Percentiles rank a stretch among this genome's conserved stretches.
phyloP scores from a whole-genome alignment of 768 basidiomycete genomes.

The Xerocomellus amylosporus region DNA sequence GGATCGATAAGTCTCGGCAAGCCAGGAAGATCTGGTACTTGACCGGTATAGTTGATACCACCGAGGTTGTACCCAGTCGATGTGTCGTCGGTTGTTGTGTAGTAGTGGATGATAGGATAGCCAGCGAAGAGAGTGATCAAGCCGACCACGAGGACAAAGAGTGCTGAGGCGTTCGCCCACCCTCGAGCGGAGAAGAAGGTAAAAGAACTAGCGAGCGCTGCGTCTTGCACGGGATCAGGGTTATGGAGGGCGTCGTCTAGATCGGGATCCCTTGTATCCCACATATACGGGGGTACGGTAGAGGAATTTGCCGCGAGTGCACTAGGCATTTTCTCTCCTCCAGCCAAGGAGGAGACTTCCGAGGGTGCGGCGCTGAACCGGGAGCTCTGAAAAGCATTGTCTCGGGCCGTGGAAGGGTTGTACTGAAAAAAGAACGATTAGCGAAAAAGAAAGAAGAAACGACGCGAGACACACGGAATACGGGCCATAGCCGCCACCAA shows the following conservation, averaged over 20 bases:
- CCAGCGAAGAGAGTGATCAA: conserved; percentile 82
- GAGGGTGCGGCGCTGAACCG: conserved; percentile 59
- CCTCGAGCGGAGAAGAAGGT: conserved; percentile 80
- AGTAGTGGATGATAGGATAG: conserved; percentile 77
- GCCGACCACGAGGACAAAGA: conserved; percentile 64
- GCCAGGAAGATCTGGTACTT: conserved; percentile 73
- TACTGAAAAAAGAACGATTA: conserved; percentile 41
- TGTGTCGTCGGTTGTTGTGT: conserved; percentile 27
- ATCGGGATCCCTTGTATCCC: conserved; percentile 80
- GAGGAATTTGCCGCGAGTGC: conserved; percentile 45
- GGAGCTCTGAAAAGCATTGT: conserved; percentile 45
- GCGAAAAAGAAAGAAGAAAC: not conserved
- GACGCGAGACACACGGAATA: conserved; percentile 61
- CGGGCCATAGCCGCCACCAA: conserved; percentile 81
- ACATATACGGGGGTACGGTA: conserved; percentile 68
- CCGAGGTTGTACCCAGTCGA: conserved; percentile 79
- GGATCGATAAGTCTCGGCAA: conserved; percentile 71
- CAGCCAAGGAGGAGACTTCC: conserved; percentile 39
- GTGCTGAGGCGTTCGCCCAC: conserved; percentile 73
- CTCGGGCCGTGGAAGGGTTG: conserved; percentile 45
- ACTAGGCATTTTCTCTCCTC: conserved; percentile 35
- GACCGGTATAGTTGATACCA: conserved; percentile 76
- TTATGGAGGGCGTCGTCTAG: conserved; percentile 90
- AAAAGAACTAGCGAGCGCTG: conserved; percentile 55
- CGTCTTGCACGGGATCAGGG: conserved; percentile 74